These are phyloP conservation scores for Globisporangium paddicum DNA, from an alignment of 352 stramenopile species.

Conservation along the genomic window DNA sequence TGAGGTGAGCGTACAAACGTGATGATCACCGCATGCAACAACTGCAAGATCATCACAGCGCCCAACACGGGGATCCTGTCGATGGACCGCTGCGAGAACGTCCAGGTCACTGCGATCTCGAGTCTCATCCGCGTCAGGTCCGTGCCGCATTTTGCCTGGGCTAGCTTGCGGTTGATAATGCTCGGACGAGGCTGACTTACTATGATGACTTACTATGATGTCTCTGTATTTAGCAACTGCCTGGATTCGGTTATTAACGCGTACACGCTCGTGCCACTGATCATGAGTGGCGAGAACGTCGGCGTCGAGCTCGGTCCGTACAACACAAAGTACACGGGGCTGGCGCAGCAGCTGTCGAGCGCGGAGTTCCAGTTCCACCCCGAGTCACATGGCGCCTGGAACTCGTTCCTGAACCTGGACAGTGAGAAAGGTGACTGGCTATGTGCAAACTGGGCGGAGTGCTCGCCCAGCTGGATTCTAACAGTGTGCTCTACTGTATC, in stretches of 20 bases:
- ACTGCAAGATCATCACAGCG: conserved; percentile 95
- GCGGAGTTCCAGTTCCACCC: conserved; percentile 41
- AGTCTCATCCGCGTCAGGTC: conserved; percentile 87
- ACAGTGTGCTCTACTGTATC: not conserved
- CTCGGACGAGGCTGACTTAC: not conserved
- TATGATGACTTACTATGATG: conserved; percentile 19
- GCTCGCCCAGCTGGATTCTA: no score
- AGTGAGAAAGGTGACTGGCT: conserved; percentile 44
- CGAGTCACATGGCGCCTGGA: conserved; percentile 55
- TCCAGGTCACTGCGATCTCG: conserved; percentile 83
- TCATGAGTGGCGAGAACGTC: conserved; percentile 95
- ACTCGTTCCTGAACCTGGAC: conserved; percentile 66
- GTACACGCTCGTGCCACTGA: conserved; percentile 88
- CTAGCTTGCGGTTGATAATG: not conserved
- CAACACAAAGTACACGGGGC: conserved; percentile 93
- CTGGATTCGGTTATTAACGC: conserved; percentile 90
- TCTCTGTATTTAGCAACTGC: conserved; percentile 83
- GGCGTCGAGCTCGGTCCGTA: conserved; percentile 93
- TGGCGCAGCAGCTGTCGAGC: conserved; percentile 69
- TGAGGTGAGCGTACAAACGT: conserved; percentile 57
- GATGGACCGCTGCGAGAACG: conserved; percentile 94
- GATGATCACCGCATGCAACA: conserved; percentile 91
- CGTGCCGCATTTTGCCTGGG: no score
- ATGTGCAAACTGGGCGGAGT: no score
- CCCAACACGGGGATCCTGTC: conserved; percentile 90